These are phyloP conservation scores for Dictyostelium capitatum DNA, from an alignment of 78 protist species.

Conservation along the genomic window DNA sequence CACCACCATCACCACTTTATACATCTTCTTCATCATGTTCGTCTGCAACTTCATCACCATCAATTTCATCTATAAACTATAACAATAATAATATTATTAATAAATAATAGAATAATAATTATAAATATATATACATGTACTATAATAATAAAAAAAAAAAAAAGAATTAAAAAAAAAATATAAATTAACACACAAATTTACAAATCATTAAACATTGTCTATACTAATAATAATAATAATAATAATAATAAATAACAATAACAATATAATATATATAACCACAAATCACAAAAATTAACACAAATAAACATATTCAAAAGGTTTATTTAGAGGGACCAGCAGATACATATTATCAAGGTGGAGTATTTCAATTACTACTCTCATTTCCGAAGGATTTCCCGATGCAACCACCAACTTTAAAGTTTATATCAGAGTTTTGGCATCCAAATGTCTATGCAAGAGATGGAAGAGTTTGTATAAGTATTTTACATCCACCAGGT, in stretches of 20 bases:
- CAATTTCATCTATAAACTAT: background rate
- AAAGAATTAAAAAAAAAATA: background rate
- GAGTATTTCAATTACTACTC: conserved; percentile 28
- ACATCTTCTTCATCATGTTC: background rate
- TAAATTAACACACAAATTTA: no score
- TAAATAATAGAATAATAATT: background rate
- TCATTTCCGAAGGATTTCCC: conserved; percentile 93
- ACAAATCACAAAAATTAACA: background rate
- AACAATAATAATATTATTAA: background rate
- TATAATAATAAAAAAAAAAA: background rate
- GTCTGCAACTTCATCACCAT: conserved; percentile 8
- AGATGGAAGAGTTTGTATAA: conserved; percentile 93
- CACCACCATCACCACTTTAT: conserved; percentile 57
- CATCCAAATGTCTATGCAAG: conserved; percentile 91
- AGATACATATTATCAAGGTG: conserved; percentile 71
- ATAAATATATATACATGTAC: background rate
- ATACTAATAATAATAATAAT: background rate
- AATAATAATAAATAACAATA: background rate
- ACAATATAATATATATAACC: background rate
- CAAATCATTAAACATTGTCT: no score
- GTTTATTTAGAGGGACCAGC: conserved; percentile 69
- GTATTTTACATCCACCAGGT: conserved; percentile 93
- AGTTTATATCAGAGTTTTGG: conserved; percentile 89
- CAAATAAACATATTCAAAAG: background rate
- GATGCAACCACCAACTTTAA: conserved; percentile 87